Evolutionary conservation across 306 rosid species (phyloP).

Genomic region (Cucurbita pepo): DNA sequence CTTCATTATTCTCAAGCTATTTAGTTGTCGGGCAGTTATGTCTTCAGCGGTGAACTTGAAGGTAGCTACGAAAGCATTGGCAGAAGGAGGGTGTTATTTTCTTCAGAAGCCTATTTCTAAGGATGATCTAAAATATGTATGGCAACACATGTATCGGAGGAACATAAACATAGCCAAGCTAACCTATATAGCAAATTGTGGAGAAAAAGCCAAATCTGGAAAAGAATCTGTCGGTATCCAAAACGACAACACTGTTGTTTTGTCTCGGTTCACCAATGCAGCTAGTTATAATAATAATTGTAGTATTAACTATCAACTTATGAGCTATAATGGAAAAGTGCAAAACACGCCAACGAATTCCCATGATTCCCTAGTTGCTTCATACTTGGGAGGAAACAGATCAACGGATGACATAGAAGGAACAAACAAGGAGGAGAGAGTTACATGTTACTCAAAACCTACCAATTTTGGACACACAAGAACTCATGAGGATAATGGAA

Average conservation of each 20-base stretch:
- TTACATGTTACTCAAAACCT: not conserved
- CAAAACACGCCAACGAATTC: not conserved
- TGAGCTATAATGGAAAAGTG: not conserved
- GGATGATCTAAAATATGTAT: conserved; percentile 6
- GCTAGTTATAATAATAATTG: not conserved
- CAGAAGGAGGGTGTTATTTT: not conserved
- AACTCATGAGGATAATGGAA: not conserved
- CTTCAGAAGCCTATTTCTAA: too few species aligned
- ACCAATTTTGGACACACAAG: not conserved
- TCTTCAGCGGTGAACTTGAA: conserved; percentile 1
- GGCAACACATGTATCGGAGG: conserved; percentile 23
- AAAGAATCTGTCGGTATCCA: not conserved
- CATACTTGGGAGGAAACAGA: not conserved
- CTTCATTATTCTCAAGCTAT: not conserved
- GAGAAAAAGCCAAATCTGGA: not conserved
- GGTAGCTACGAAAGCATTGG: conserved; percentile 11
- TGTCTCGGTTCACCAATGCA: not conserved
- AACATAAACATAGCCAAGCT: not conserved
- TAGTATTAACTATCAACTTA: not conserved
- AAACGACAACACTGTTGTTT: not conserved
- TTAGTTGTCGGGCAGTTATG: conserved; percentile 16
- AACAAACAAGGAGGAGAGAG: not conserved
- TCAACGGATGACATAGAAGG: not conserved
- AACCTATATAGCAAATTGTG: not conserved
- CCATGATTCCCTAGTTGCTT: not conserved